Percentiles rank a stretch among this genome's conserved stretches.
These are phyloP conservation scores for Fraxinus platypoda DNA, from an alignment of 305 asterid genomes.

Conservation along the genomic window DNA sequence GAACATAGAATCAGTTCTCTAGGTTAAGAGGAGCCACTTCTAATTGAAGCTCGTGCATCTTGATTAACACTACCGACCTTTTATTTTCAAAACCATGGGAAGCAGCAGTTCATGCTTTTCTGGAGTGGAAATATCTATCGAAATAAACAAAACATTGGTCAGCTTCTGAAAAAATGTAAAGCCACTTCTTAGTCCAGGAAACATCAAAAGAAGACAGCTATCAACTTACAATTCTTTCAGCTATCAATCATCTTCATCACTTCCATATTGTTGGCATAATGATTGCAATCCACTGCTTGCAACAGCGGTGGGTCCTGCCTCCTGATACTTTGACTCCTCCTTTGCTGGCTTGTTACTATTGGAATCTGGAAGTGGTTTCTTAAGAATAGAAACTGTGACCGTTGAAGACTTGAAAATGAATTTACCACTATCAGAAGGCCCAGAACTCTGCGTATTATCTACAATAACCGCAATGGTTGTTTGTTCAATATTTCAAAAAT, in stretches of 20 bases:
- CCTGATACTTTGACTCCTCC: constrained; percentile 17
- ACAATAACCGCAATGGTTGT: constrained; percentile 21
- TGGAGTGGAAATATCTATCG: background rate
- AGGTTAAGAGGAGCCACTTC: background rate
- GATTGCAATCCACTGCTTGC: constrained; percentile 46
- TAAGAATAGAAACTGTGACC: constrained; percentile 38
- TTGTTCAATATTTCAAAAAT: background rate
- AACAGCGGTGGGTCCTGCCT: constrained; percentile 7
- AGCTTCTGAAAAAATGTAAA: background rate
- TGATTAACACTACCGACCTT: background rate
- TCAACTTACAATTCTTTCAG: background rate
- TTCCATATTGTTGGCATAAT: constrained; percentile 46
- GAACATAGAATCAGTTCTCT: background rate
- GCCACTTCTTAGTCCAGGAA: background rate
- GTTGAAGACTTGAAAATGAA: constrained; percentile 42
- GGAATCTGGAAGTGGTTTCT: constrained; percentile 36
- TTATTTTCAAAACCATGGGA: background rate
- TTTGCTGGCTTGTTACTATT: constrained; percentile 17
- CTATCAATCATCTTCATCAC: constrained; percentile 43
- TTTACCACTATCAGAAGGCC: constrained; percentile 33
- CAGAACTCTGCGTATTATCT: constrained; percentile 32
- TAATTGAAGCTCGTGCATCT: background rate
- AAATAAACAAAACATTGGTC: background rate
- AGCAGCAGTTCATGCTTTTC: background rate
- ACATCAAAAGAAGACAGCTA: background rate